These are phyloP conservation scores for Darksidea phi DNA, from an alignment of 495 filamentous ascomycete species.

Conservation along the genomic window DNA sequence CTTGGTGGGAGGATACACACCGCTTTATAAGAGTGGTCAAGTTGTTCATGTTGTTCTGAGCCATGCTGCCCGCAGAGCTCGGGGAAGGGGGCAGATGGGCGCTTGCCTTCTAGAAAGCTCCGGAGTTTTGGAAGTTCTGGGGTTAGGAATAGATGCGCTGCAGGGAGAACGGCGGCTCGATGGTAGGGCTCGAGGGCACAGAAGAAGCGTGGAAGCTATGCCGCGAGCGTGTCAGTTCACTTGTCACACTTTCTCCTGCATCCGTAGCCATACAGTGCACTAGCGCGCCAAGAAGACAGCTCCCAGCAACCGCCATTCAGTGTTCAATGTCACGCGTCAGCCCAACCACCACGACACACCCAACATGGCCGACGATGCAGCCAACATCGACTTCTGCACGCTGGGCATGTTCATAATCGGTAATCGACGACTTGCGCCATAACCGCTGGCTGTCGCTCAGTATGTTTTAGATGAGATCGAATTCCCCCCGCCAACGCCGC, in stretches of 20 bases:
- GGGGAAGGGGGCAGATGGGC: constrained; percentile 27
- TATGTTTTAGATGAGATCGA: constrained; percentile 79
- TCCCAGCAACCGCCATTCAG: constrained; percentile 12
- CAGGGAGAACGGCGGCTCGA: background rate
- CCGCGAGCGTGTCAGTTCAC: background rate
- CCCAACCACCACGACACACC: background rate
- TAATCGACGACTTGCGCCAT: constrained; percentile 43
- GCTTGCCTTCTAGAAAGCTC: constrained; percentile 9
- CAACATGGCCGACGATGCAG: constrained; percentile 44
- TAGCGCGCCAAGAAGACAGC: constrained; percentile 14
- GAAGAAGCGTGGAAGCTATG: constrained; percentile 13
- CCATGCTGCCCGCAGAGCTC: constrained; percentile 44
- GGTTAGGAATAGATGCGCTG: background rate
- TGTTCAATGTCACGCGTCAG: background rate
- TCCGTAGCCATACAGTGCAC: constrained; percentile 5
- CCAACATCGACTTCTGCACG: constrained; percentile 62
- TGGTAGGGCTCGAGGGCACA: background rate
- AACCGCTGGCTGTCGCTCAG: constrained; percentile 17
- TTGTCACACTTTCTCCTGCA: constrained; percentile 6
- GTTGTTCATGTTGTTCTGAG: constrained; percentile 81
- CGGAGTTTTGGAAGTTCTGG: background rate
- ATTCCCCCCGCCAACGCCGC: constrained; percentile 60
- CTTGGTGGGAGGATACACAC: constrained; percentile 52
- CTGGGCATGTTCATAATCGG: constrained; percentile 96
- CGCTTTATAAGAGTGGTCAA: constrained; percentile 96